phyloP scores from a whole-genome alignment of 1,139 yeast genomes.

The Candida sojae region DNA sequence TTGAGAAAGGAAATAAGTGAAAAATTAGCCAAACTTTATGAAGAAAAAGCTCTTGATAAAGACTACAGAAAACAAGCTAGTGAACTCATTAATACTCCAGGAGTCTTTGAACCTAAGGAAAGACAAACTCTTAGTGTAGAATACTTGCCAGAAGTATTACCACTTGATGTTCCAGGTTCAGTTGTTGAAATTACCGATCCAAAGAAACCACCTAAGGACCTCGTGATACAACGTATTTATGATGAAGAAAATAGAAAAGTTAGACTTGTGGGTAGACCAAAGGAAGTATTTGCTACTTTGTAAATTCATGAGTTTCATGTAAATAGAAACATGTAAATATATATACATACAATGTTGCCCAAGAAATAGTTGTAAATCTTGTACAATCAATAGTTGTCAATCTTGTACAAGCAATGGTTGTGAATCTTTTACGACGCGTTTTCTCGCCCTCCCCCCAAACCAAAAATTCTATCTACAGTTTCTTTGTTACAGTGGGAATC shows the following conservation, averaged over 20 bases:
- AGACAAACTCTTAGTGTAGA: conserved; percentile 23
- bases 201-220: conserved; percentile 35
- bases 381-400: too few species aligned
- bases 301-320: background rate
- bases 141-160: conserved; percentile 38
- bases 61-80: conserved; percentile 27
- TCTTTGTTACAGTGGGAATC: background rate
- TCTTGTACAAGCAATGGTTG: too few species aligned
- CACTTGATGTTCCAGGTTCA: conserved; percentile 37
- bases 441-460: too few species aligned
- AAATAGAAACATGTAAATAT: conserved; percentile 4
- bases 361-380: too few species aligned
- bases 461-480: background rate
- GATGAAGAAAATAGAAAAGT: conserved; percentile 31
- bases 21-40: conserved; percentile 21
- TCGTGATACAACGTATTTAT: conserved; percentile 33
- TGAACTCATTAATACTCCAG: conserved; percentile 35
- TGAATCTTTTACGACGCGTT: too few species aligned
- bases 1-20: conserved; percentile 22
- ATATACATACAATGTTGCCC: background rate
- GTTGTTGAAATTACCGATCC: conserved; percentile 28
- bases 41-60: conserved; percentile 23
- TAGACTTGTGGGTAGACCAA: conserved; percentile 39
- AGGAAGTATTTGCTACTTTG: conserved; percentile 23
- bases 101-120: conserved; percentile 29